Percentiles rank a stretch among this genome's conserved stretches.
phyloP scores from a whole-genome alignment of 495 filamentous ascomycete species.

The Neohortaea acidophila region DNA sequence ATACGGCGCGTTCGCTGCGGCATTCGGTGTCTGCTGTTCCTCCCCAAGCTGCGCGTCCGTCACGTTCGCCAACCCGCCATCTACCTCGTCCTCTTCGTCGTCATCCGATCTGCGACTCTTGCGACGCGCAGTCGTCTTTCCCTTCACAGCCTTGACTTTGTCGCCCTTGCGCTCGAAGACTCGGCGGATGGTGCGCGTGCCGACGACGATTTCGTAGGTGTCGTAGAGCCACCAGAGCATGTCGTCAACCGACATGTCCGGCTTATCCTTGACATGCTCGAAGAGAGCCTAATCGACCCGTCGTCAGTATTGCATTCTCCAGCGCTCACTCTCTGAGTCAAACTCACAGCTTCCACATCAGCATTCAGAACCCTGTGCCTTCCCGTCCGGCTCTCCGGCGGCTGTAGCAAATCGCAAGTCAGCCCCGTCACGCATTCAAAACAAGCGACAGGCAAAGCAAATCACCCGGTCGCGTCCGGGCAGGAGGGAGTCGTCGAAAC shows the following conservation, averaged over 20 bases:
- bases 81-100: slow-evolving; percentile 9
- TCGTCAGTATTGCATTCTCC: background rate
- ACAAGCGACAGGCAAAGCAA: background rate
- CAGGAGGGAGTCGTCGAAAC: background rate
- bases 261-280: slow-evolving; percentile 10
- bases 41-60: background rate
- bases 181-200: slow-evolving; percentile 14
- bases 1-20: slow-evolving; percentile 2
- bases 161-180: slow-evolving; percentile 15
- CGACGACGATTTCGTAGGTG: slow-evolving; percentile 15
- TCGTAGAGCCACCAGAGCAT: slow-evolving; percentile 20
- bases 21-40: background rate
- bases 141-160: slow-evolving; percentile 3
- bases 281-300: slow-evolving; percentile 10
- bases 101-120: background rate
- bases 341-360: slow-evolving; percentile 16
- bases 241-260: slow-evolving; percentile 15
- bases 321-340: background rate
- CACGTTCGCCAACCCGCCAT: background rate
- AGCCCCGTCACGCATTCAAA: too few species aligned
- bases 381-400: slow-evolving; percentile 16
- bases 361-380: slow-evolving; percentile 13
- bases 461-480: background rate
- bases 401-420: slow-evolving; percentile 1
- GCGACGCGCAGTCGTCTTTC: background rate